Conservation (phyloP, 768 basidiomycete species). For the Collybia sp. region DNA sequence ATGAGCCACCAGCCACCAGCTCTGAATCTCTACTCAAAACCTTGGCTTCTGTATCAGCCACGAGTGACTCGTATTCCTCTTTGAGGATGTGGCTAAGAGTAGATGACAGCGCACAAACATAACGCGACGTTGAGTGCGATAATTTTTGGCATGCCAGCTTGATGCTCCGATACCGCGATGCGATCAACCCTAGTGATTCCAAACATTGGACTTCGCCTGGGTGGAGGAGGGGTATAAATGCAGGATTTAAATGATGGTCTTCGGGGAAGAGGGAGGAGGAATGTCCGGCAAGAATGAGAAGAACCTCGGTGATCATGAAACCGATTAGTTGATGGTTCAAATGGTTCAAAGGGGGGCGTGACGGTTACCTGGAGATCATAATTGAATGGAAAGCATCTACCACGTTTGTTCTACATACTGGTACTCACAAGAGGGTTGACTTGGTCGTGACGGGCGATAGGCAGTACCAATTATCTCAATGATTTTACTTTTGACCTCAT, state of each 20-base stretch:
- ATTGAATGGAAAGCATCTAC: background rate
- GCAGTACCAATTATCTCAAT: no score
- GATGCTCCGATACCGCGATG: slow-evolving; percentile 70
- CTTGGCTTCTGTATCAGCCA: slow-evolving; percentile 78
- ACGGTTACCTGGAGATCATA: background rate
- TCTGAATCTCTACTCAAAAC: slow-evolving; percentile 70
- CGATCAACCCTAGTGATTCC: slow-evolving; percentile 74
- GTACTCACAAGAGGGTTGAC: no score
- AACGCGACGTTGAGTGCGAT: slow-evolving; percentile 61
- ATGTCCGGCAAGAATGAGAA: slow-evolving; percentile 85
- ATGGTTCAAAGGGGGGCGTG: background rate
- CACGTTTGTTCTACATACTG: no score
- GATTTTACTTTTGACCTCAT: no score
- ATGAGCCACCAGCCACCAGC: slow-evolving; percentile 75
- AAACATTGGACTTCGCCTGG: slow-evolving; percentile 86
- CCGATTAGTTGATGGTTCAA: no score
- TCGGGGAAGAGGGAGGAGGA: slow-evolving; percentile 75
- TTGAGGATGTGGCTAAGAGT: slow-evolving; percentile 69
- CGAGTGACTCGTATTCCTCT: slow-evolving; percentile 74
- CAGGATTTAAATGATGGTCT: slow-evolving; percentile 54
- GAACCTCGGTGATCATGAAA: slow-evolving; percentile 87
- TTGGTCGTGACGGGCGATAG: no score
- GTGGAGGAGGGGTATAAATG: slow-evolving; percentile 70
- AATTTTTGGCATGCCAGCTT: slow-evolving; percentile 48
- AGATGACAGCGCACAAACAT: slow-evolving; percentile 74